Percentiles rank a stretch among this genome's conserved stretches.
phyloP scores from a whole-genome alignment of 2,329 filamentous ascomycete genomes.

The Colletotrichum viniferum region DNA sequence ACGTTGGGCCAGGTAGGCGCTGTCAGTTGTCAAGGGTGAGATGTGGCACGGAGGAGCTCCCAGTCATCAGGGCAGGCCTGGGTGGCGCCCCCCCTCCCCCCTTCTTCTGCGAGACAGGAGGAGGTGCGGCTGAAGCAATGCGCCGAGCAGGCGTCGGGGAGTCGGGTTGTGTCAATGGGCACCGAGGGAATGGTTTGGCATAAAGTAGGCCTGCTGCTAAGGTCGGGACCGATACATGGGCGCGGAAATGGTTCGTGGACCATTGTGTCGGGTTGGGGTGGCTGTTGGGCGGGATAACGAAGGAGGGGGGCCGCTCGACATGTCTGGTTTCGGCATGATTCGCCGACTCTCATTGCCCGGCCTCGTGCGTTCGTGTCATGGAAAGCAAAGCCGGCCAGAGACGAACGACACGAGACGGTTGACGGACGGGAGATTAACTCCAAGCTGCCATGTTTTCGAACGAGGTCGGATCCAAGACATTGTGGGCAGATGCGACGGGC shows the following conservation, averaged over 20 bases:
- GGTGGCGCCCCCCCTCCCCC: neutral
- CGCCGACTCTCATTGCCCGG: neutral
- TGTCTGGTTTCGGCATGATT: neutral
- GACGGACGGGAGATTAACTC: neutral
- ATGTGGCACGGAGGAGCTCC: neutral
- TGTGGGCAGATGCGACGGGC: neutral
- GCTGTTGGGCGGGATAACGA: neutral
- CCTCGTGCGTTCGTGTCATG: neutral
- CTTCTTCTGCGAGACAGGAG: neutral
- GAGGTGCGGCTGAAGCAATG: constrained; percentile 1
- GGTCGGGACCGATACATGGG: neutral
- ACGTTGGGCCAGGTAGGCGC: neutral
- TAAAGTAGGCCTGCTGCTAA: neutral
- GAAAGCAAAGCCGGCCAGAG: neutral
- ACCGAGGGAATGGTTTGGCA: constrained; percentile 10
- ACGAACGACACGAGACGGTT: neutral
- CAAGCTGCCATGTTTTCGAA: neutral
- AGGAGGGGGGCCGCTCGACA: neutral
- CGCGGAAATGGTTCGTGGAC: neutral
- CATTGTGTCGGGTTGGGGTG: constrained; percentile 7
- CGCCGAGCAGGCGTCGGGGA: neutral
- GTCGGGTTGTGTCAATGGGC: neutral
- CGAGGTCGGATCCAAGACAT: neutral
- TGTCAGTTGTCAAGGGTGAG: neutral
- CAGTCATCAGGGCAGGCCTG: neutral